A percentile compares a stretch with the other conserved stretches of the same genome.
phyloP scores from a whole-genome alignment of 768 basidiomycete genomes.

The Royoungia palumana region DNA sequence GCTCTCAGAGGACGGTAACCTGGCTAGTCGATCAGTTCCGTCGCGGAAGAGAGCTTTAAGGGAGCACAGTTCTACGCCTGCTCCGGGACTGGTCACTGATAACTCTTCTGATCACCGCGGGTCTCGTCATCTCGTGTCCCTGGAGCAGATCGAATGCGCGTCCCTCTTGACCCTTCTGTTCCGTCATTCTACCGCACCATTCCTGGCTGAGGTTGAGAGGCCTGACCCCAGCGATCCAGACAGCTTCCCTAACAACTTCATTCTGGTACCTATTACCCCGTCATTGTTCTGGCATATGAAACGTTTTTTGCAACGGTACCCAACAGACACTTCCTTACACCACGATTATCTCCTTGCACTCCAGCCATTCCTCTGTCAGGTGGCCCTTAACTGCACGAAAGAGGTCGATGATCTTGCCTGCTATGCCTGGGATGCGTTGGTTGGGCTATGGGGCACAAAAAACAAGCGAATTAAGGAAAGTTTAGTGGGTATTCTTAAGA shows the following conservation, averaged over 20 bases:
- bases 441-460: constrained; percentile 77
- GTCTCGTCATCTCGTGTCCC: constrained; percentile 35
- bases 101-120: constrained; percentile 23
- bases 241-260: constrained; percentile 31
- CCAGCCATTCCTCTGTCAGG: constrained; percentile 63
- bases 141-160: constrained; percentile 70
- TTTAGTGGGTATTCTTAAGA: constrained; percentile 67
- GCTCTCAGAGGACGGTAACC: constrained; percentile 29
- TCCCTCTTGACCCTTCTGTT: constrained; percentile 60
- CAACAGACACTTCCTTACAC: constrained; percentile 74
- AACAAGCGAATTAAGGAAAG: constrained; percentile 74
- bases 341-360: constrained; percentile 69
- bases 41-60: constrained; percentile 25
- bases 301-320: constrained; percentile 63
- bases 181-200: constrained; percentile 54
- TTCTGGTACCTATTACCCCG: constrained; percentile 28
- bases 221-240: constrained; percentile 20
- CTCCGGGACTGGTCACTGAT: constrained; percentile 11
- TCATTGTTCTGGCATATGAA: constrained; percentile 57
- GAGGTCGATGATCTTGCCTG: constrained; percentile 60
- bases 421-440: constrained; percentile 58
- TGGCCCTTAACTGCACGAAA: constrained; percentile 71
- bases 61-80: constrained; percentile 23
- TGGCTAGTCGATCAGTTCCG: constrained; percentile 16
- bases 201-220: constrained; percentile 40